Base-by-base conservation (phyloP, 176 grass and related monocot species). In the Cenchrus purpureus region DNA sequence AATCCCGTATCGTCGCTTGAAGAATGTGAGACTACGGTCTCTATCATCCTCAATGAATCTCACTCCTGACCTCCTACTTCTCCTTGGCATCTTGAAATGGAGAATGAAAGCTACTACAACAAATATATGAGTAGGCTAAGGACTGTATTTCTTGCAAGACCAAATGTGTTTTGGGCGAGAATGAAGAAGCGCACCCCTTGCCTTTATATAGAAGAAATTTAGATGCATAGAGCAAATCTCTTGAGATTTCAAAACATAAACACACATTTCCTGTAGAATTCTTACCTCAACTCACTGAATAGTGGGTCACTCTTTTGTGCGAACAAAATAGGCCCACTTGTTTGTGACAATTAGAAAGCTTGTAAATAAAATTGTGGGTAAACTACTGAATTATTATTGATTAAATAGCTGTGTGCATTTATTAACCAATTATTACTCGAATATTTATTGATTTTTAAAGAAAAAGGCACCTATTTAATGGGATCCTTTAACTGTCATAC, bases 11-110 rank as follows among this genome's bases (percentile, higher is more conserved):
- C 59, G 71, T 0, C 71, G 31, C 46, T 84, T 84, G 16, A 75
- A 84, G 49, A 44, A 84, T 1, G 82, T 84, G 19, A 84, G 60
- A 1, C 49, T 53, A 3, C 70, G 82, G 5, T 75, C 82, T 64
- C 31, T 75, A 5, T 42, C 31, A 54, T 75, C n/a, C 48, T 75
- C 48, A 0, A 84, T 75, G 44, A 65, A 84, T 9, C 49, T 84
- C 19, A 75, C 82, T 54, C 82, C 82, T 12, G 12, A 22, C 46
- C 82, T 75, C 29, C 82, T 84, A 10, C 8, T 50, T 12, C 79
- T 53, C 65, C 52, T 81, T 4, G 19, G 9, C 80, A 72, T 65
- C 19, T 8, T 74, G 2, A 4, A 65, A 65, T 28, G 58, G 28
- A 43, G 15, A 8, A 10, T 7, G 8, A 0, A 74, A 43, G 8